Evolutionary conservation across 2,329 filamentous ascomycete genomes (phyloP), one percentile per base, ranked within the genome.

Genomic region (Penicillium olsonii): DNA sequence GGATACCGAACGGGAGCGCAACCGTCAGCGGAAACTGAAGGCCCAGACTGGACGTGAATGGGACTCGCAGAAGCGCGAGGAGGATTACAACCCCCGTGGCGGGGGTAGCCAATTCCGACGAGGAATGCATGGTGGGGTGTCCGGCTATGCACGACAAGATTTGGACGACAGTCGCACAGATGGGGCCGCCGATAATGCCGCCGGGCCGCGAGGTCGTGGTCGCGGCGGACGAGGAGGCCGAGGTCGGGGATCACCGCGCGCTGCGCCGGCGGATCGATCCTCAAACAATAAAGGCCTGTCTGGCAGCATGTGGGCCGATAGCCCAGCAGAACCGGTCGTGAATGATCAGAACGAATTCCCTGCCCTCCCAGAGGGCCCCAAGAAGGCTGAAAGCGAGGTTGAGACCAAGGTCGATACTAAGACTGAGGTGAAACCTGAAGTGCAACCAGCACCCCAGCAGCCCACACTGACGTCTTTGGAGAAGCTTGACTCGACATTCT

Each of bases 1-100:
- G 82, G 82, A 84, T 67, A 76, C 75, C 18, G 83, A 86, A 67
- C 73, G 83, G 17, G 83, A 86, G 65, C 77, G 76, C 60, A 85
- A 85, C 55, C 69, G 83, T 31, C 73, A 75, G 55, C 67, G 83
- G 40, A 86, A 86, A 60, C 66, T 86, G 10, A 78, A 81, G 35
- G 81, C 81, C 1, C 71, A 81, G 58, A 76, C 72, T 2, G 82
- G 82, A 1, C 69, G 83, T 14, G 83, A 85, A 59, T 86, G 83
- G 83, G 83, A 86, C 64, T 72, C 77, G 4, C 77, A 82, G 55
- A 85, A 86, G 67, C 70, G 73, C 7, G 80, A 84, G 53, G 79
- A 83, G 34, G 77, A 81, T 38, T 82, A 76, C 38, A 57, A 73
- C 60, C 49, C 70, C 54, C 54, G 75, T 60, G 59, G 74, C 57